Evolutionary conservation across 2,329 filamentous ascomycete genomes (phyloP).

Genomic region (Xylariaceae sp.): DNA sequence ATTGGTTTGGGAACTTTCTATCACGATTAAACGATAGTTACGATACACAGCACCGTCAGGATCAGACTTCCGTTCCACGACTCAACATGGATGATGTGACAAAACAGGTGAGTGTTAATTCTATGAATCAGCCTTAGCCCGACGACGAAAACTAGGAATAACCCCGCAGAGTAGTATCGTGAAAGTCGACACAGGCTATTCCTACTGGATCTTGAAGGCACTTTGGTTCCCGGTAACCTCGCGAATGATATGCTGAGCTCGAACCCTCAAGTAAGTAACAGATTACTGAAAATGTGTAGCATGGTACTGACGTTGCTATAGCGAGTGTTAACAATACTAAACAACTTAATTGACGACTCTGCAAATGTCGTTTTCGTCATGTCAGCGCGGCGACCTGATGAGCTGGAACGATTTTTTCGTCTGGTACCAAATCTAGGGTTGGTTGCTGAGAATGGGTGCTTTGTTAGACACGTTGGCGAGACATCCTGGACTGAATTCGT

Average conservation of each 20-base stretch:
- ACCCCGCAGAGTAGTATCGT: constrained; percentile 63
- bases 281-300: background rate
- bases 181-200: constrained; percentile 68
- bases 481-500: constrained; percentile 75
- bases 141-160: too few relatives aligned
- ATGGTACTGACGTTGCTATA: constrained; percentile 33
- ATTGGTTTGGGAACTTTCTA: constrained; percentile 79
- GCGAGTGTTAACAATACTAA: constrained; percentile 77
- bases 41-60: constrained; percentile 78
- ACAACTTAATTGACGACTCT: constrained; percentile 74
- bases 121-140: too few relatives aligned
- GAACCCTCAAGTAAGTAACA: constrained; percentile 58
- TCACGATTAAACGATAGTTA: constrained; percentile 69
- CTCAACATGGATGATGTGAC: too few relatives aligned
- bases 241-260: constrained; percentile 80
- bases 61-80: constrained; percentile 82
- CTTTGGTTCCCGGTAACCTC: constrained; percentile 80
- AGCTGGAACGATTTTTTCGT: constrained; percentile 82
- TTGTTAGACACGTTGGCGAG: constrained; percentile 67
- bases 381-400: constrained; percentile 82
- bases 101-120: too few relatives aligned
- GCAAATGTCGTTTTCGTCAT: constrained; percentile 90
- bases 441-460: constrained; percentile 93
- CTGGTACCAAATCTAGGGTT: constrained; percentile 79
- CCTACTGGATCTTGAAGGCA: constrained; percentile 91